Conservation (phyloP, 495 filamentous ascomycete species). For the Hypoxylon perforatum region DNA sequence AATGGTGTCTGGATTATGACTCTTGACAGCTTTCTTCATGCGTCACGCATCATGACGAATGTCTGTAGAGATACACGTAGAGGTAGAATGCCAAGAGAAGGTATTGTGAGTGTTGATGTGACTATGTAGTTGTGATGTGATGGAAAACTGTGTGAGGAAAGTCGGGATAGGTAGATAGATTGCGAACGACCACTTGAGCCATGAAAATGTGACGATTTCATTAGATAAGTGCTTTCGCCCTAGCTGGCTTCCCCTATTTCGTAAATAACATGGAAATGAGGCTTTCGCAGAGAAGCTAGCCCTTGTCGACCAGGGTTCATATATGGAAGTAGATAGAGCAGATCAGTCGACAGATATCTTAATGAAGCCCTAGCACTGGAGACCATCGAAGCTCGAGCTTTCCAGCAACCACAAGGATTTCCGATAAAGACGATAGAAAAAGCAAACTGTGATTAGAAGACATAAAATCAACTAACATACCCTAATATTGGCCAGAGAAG, state of each 20-base stretch:
- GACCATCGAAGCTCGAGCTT: conserved; percentile 6
- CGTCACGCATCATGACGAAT: conserved; percentile 22
- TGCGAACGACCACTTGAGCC: conserved; percentile 22
- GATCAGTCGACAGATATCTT: conserved; percentile 27
- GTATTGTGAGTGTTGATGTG: conserved; percentile 19
- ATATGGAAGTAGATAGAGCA: conserved; percentile 35
- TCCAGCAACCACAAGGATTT: not conserved
- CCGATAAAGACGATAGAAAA: conserved; percentile 26
- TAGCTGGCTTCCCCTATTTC: conserved; percentile 30
- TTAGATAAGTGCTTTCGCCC: conserved; percentile 1
- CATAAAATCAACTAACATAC: conserved; percentile 31
- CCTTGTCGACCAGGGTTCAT: conserved; percentile 33
- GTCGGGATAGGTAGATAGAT: not conserved
- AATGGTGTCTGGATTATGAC: conserved; percentile 31
- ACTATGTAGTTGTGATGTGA: conserved; percentile 31
- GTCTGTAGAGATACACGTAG: conserved; percentile 9
- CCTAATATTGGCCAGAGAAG: conserved; percentile 23
- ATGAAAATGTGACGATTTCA: conserved; percentile 20
- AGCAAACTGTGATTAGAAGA: conserved; percentile 15
- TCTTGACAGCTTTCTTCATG: conserved; percentile 28
- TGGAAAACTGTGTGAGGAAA: conserved; percentile 10
- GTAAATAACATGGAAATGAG: conserved; percentile 32
- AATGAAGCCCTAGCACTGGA: not conserved
- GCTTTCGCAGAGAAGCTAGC: conserved; percentile 26
- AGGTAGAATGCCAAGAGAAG: conserved; percentile 14